Conservation (phyloP, 2,329 filamentous ascomycete species). For the Nigrospora oryzae region DNA sequence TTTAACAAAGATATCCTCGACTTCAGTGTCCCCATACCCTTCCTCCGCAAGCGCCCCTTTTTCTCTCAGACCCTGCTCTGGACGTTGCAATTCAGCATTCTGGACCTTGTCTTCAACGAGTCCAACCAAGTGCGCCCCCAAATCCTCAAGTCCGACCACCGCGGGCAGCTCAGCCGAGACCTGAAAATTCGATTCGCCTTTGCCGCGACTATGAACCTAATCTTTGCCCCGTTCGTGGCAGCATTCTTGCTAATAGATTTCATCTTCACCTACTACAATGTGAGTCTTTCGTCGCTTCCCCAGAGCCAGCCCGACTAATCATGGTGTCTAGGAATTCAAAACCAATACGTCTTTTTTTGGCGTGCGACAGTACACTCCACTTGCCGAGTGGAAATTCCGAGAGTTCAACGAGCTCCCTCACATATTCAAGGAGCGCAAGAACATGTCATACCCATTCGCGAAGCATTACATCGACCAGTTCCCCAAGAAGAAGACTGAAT, state of each 20-base stretch:
- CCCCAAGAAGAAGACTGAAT: constrained; percentile 87
- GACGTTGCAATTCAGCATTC: constrained; percentile 82
- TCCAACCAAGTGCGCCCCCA: constrained; percentile 78
- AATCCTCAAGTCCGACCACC: constrained; percentile 76
- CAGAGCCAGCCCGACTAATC: constrained; percentile 8
- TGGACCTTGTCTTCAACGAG: constrained; percentile 91
- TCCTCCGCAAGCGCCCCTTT: constrained; percentile 68
- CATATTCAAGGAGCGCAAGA: constrained; percentile 78
- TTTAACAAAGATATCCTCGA: constrained; percentile 96
- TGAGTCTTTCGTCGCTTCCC: constrained; percentile 27
- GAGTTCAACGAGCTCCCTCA: constrained; percentile 97
- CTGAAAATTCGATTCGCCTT: constrained; percentile 72
- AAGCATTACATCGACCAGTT: constrained; percentile 92
- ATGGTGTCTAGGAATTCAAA: constrained; percentile 71
- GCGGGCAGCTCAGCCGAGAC: constrained; percentile 68
- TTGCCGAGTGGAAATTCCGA: constrained; percentile 96
- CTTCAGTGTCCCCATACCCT: constrained; percentile 76
- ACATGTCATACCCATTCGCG: constrained; percentile 93
- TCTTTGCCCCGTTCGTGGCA: constrained; percentile 83
- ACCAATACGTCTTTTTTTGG: constrained; percentile 83
- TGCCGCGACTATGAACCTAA: constrained; percentile 75
- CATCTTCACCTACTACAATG: constrained; percentile 91
- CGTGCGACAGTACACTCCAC: constrained; percentile 83
- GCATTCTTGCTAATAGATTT: constrained; percentile 80
- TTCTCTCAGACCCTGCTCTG: constrained; percentile 88